phyloP scores from a whole-genome alignment of 208 protist species.

The Leishmania arabica region DNA sequence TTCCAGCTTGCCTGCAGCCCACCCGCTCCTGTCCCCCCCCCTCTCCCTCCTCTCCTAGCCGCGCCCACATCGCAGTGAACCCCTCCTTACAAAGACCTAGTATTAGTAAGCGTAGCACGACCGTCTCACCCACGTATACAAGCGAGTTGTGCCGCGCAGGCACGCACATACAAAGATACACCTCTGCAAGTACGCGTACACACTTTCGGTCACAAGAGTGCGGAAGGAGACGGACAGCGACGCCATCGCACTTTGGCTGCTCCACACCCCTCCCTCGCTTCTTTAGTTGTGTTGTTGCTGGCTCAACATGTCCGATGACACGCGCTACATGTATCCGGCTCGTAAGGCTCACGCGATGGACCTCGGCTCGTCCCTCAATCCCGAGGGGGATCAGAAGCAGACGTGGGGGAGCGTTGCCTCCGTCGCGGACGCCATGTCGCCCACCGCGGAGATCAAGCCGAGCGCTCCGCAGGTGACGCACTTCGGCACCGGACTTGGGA shows the following conservation, averaged over 20 bases:
- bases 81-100: background rate
- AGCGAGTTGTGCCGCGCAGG: background rate
- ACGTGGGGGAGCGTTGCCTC: constrained; percentile 17
- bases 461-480: constrained; percentile 30
- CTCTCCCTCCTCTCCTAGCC: background rate
- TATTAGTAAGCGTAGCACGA: background rate
- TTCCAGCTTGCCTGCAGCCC: background rate
- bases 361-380: constrained; percentile 33
- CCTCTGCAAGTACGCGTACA: background rate
- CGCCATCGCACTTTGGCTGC: background rate
- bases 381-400: constrained; percentile 2
- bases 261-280: background rate
- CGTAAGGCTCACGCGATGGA: constrained; percentile 42
- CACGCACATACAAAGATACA: background rate
- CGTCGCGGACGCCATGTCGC: constrained; percentile 19
- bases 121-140: background rate
- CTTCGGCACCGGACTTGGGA: constrained; percentile 60
- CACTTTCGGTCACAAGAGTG: background rate
- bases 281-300: too few species aligned
- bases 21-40: background rate
- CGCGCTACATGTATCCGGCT: constrained; percentile 33
- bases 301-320: constrained; percentile 14
- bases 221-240: background rate
- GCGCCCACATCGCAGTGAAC: background rate
- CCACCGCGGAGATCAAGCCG: constrained; percentile 44